Evolutionary conservation across 2,329 filamentous ascomycete species (phyloP).

Genomic region (Ceratocystis eucalypticola): DNA sequence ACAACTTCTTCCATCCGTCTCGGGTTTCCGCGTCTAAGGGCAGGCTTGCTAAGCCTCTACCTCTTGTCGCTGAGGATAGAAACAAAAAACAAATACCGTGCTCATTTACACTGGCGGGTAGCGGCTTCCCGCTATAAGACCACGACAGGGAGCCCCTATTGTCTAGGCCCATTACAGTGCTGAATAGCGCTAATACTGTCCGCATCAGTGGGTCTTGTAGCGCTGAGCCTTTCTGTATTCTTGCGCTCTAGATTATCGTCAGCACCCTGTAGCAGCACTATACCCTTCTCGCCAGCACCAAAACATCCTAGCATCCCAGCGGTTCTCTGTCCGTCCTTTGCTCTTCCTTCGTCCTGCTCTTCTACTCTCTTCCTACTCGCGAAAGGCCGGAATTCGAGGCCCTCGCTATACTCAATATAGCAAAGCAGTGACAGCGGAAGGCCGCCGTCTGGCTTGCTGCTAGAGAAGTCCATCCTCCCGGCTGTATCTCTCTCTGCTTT

Average conservation of each 20-base stretch:
- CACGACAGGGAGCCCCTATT: no score
- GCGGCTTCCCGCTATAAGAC: no score
- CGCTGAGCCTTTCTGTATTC: no score
- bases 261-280: background rate
- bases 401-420: background rate
- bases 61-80: background rate
- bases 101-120: no score
- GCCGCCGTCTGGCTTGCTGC: background rate
- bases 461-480: background rate
- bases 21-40: background rate
- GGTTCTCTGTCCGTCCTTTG: no score
- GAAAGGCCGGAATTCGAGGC: background rate
- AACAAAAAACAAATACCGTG: background rate
- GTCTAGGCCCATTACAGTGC: no score
- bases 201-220: no score
- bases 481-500: background rate
- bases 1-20: background rate
- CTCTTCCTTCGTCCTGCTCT: background rate
- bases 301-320: no score
- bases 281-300: no score
- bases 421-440: background rate
- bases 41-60: background rate
- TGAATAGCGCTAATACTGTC: no score
- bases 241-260: no score
- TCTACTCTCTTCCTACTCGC: background rate